Conservation (phyloP, 2,329 filamentous ascomycete genomes). For the Dothistroma septosporum region DNA sequence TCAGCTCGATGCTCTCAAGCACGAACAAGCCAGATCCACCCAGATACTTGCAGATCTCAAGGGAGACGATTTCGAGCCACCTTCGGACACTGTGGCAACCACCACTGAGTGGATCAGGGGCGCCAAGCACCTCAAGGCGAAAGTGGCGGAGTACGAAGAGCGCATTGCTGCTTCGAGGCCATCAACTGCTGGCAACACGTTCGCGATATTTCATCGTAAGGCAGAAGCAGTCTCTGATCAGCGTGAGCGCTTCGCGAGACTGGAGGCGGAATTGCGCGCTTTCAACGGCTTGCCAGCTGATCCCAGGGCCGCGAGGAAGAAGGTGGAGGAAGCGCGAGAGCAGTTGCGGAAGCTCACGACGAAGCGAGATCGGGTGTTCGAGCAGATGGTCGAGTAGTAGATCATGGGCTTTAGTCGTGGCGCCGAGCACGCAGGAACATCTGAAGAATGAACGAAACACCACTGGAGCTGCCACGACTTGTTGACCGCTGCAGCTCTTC, state of each 20-base stretch:
- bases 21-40: slow-evolving; percentile 23
- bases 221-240: slow-evolving; percentile 58
- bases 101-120: slow-evolving; percentile 71
- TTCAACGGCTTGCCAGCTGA: slow-evolving; percentile 74
- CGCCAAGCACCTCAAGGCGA: slow-evolving; percentile 62
- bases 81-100: slow-evolving; percentile 58
- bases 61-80: slow-evolving; percentile 39
- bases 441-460: neutral
- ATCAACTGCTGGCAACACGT: slow-evolving; percentile 38
- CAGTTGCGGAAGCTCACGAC: slow-evolving; percentile 60
- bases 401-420: neutral
- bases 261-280: slow-evolving; percentile 59
- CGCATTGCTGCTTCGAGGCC: slow-evolving; percentile 32
- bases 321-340: slow-evolving; percentile 63
- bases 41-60: slow-evolving; percentile 23
- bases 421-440: neutral
- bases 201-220: slow-evolving; percentile 57
- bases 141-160: slow-evolving; percentile 62
- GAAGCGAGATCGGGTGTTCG: slow-evolving; percentile 69
- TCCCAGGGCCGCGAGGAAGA: slow-evolving; percentile 61
- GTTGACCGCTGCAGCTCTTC: too few relatives aligned
- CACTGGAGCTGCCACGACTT: too few relatives aligned
- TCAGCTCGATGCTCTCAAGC: slow-evolving; percentile 26
- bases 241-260: slow-evolving; percentile 53
- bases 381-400: slow-evolving; percentile 54